Evolutionary conservation across 768 basidiomycete genomes (phyloP).

Genomic region (Tephrocybe sp.): DNA sequence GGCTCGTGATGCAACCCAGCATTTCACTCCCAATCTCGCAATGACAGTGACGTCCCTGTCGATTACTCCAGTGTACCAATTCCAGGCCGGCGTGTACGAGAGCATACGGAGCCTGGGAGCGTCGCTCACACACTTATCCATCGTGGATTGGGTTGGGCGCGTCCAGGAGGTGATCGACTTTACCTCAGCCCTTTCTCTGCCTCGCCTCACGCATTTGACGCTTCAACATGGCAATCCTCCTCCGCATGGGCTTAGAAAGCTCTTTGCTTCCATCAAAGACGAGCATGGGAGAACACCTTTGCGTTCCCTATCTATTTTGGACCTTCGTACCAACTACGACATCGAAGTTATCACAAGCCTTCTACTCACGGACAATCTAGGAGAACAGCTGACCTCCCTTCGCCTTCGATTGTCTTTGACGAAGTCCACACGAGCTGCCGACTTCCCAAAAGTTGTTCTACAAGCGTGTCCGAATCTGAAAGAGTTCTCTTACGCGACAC

Average conservation of each 20-base stretch:
- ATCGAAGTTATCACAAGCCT: slow-evolving; percentile 7
- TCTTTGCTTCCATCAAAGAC: slow-evolving; percentile 9
- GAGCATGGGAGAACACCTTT: slow-evolving; percentile 2
- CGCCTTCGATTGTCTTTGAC: slow-evolving; percentile 6
- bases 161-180: slow-evolving; percentile 5
- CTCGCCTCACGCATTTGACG: slow-evolving; percentile 4
- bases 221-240: slow-evolving; percentile 7
- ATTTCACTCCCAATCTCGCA: slow-evolving; percentile 3
- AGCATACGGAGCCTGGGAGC: slow-evolving; percentile 2
- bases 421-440: neutral
- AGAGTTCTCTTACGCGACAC: slow-evolving; percentile 10
- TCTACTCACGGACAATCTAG: neutral
- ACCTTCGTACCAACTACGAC: slow-evolving; percentile 8
- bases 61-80: slow-evolving; percentile 8
- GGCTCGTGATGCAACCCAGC: neutral
- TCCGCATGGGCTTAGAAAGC: slow-evolving; percentile 2
- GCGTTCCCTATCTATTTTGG: slow-evolving; percentile 4
- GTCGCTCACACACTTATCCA: slow-evolving; percentile 7
- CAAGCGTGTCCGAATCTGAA: slow-evolving; percentile 7
- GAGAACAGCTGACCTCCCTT: slow-evolving; percentile 3
- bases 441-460: slow-evolving; percentile 4
- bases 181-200: neutral
- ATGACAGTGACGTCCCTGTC: slow-evolving; percentile 1
- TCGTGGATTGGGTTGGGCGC: slow-evolving; percentile 7
- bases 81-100: slow-evolving; percentile 4